Percentiles rank a stretch among this genome's conserved stretches.
These are phyloP conservation scores for Olyra latifolia DNA, from an alignment of 176 grass and related monocot genomes.

Conservation along the genomic window DNA sequence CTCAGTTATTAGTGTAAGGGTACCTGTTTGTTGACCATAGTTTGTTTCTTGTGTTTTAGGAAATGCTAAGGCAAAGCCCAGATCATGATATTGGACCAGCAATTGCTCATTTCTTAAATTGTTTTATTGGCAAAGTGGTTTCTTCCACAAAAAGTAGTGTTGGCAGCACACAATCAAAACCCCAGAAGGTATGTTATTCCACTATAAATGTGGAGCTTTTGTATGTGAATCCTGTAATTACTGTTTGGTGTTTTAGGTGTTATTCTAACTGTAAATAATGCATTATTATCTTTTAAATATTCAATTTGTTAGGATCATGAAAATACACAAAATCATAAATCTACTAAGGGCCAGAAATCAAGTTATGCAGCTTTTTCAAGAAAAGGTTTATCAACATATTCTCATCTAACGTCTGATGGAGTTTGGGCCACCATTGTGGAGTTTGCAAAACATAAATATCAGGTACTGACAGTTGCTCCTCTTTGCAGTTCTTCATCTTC, in stretches of 20 bases:
- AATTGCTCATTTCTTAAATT: constrained; percentile 89
- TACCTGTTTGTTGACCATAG: constrained; percentile 22
- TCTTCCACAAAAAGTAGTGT: constrained; percentile 49
- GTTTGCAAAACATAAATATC: constrained; percentile 86
- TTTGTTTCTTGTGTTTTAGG: constrained; percentile 50
- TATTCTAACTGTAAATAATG: background rate
- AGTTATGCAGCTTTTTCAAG: constrained; percentile 48
- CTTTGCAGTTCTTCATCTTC: constrained; percentile 22
- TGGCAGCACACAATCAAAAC: constrained; percentile 48
- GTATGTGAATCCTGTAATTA: constrained; percentile 1
- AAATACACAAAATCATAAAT: constrained; percentile 42
- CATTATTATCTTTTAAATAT: background rate
- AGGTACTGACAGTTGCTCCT: constrained; percentile 46
- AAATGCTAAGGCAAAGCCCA: constrained; percentile 71
- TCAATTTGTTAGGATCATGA: constrained; percentile 54
- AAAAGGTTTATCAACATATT: constrained; percentile 48
- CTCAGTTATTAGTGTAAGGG: background rate
- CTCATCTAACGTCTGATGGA: constrained; percentile 59
- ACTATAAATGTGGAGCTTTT: background rate
- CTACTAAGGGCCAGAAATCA: constrained; percentile 47
- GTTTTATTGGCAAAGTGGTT: constrained; percentile 69
- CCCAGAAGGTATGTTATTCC: constrained; percentile 53
- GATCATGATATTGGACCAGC: constrained; percentile 87
- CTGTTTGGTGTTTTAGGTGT: background rate
- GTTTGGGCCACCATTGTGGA: constrained; percentile 78